Conservation (phyloP, 192 early-diverging fungal species). For the Coemansia sp. region DNA sequence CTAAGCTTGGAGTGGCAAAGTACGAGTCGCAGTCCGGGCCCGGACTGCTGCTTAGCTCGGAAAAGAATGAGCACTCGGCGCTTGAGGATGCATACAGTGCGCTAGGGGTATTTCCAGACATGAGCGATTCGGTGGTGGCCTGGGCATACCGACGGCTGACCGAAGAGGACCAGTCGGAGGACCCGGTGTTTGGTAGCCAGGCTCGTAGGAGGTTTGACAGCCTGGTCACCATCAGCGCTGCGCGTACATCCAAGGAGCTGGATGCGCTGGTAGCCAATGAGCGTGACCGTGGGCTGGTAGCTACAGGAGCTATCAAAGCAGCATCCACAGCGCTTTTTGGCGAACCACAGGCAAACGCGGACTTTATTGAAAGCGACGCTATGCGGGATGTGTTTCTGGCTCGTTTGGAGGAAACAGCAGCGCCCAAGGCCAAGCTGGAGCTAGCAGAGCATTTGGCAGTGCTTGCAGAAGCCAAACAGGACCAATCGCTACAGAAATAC, state of each 20-base stretch:
- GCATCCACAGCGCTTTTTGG: slow-evolving; percentile 52
- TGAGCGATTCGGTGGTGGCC: slow-evolving; percentile 45
- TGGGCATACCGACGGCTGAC: slow-evolving; percentile 56
- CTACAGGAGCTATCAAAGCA: slow-evolving; percentile 27
- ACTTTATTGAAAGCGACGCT: slow-evolving; percentile 25
- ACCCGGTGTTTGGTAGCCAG: slow-evolving; percentile 13
- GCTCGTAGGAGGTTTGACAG: slow-evolving; percentile 50
- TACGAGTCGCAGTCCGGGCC: slow-evolving; percentile 9
- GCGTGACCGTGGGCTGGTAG: slow-evolving; percentile 56
- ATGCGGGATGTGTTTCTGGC: slow-evolving; percentile 36
- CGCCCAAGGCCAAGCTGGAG: slow-evolving; percentile 31
- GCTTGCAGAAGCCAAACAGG: slow-evolving; percentile 23
- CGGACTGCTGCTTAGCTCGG: slow-evolving; percentile 1
- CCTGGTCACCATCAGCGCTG: slow-evolving; percentile 37
- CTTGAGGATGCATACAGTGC: slow-evolving; percentile 18
- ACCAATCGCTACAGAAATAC: slow-evolving; percentile 22
- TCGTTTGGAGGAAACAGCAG: slow-evolving; percentile 16
- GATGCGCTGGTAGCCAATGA: slow-evolving; percentile 51
- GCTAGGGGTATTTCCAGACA: slow-evolving; percentile 51
- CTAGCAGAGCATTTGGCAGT: slow-evolving; percentile 25
- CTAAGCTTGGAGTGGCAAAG: slow-evolving; percentile 13
- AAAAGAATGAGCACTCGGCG: neutral
- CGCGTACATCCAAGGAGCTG: slow-evolving; percentile 38
- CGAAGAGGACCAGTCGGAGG: slow-evolving; percentile 43
- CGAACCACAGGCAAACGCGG: slow-evolving; percentile 40